Evolutionary conservation across 2,329 filamentous ascomycete genomes (phyloP).

Genomic region (Botrytis deweyae): DNA sequence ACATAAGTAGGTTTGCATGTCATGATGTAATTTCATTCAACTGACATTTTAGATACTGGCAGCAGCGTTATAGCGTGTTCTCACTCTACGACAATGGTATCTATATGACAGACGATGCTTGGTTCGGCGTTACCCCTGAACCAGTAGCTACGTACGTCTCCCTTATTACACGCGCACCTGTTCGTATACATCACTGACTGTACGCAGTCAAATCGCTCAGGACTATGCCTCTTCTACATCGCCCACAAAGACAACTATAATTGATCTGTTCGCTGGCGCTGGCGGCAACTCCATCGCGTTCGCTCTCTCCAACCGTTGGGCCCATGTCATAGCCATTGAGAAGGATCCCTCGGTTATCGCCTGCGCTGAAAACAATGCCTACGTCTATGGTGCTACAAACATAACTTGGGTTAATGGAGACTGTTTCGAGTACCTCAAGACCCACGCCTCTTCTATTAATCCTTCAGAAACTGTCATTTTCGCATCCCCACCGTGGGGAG

Average conservation of each 20-base stretch:
- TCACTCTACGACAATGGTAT: slow-evolving; percentile 83
- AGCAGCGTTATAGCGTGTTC: slow-evolving; percentile 85
- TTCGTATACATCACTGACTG: slow-evolving; percentile 6
- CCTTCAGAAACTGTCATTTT: slow-evolving; percentile 53
- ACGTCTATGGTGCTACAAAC: slow-evolving; percentile 74
- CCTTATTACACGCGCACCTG: background rate
- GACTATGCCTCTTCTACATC: slow-evolving; percentile 57
- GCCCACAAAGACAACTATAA: slow-evolving; percentile 47
- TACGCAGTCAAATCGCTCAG: slow-evolving; percentile 65
- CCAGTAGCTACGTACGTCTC: slow-evolving; percentile 72
- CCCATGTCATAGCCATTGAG: slow-evolving; percentile 84
- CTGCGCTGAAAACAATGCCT: slow-evolving; percentile 90
- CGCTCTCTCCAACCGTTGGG: slow-evolving; percentile 75
- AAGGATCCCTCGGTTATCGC: slow-evolving; percentile 75
- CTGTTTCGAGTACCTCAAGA: slow-evolving; percentile 58
- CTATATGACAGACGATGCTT: slow-evolving; percentile 87
- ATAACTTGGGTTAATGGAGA: slow-evolving; percentile 88
- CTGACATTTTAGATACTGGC: slow-evolving; percentile 69
- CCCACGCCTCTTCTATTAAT: slow-evolving; percentile 30
- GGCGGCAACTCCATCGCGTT: slow-evolving; percentile 97
- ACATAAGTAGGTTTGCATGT: slow-evolving; percentile 63
- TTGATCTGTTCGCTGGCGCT: slow-evolving; percentile 88
- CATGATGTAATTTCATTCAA: background rate
- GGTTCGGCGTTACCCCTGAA: slow-evolving; percentile 97
- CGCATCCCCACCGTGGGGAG: slow-evolving; percentile 73